phyloP scores from a whole-genome alignment of 1,139 yeast species.

The Scheffersomyces segobiensis region DNA sequence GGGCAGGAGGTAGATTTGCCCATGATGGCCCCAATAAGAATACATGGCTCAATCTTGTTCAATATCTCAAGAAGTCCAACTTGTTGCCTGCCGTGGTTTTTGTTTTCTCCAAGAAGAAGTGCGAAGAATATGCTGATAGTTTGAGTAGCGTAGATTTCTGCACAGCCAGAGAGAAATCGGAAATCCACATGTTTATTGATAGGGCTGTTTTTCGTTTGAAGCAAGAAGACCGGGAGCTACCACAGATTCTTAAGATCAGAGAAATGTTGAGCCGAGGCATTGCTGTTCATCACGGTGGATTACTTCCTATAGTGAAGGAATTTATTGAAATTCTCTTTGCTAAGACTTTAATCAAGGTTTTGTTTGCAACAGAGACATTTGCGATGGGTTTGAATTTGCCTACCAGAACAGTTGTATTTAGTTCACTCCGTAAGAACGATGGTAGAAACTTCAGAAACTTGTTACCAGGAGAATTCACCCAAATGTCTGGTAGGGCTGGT shows the following conservation, averaged over 20 bases:
- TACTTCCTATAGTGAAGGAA: slow-evolving; percentile 92
- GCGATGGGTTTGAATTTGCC: slow-evolving; percentile 98
- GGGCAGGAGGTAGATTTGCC: slow-evolving; percentile 26
- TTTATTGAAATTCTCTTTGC: slow-evolving; percentile 91
- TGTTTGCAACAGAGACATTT: slow-evolving; percentile 97
- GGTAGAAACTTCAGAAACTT: slow-evolving; percentile 80
- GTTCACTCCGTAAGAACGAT: slow-evolving; percentile 84
- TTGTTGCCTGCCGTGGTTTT: slow-evolving; percentile 88
- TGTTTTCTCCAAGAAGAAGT: slow-evolving; percentile 89
- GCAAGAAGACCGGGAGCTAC: slow-evolving; percentile 89
- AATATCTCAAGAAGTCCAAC: slow-evolving; percentile 62
- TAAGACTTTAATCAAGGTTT: slow-evolving; percentile 78
- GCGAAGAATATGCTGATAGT: slow-evolving; percentile 90
- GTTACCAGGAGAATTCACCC: slow-evolving; percentile 95
- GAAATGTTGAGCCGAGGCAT: slow-evolving; percentile 87
- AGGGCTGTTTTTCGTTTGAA: slow-evolving; percentile 84
- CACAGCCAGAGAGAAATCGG: slow-evolving; percentile 80
- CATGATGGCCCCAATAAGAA: slow-evolving; percentile 76
- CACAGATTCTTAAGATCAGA: slow-evolving; percentile 81
- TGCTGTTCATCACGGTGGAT: slow-evolving; percentile 97
- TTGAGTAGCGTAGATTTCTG: slow-evolving; percentile 77
- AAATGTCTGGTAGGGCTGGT: slow-evolving; percentile 99
- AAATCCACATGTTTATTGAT: slow-evolving; percentile 89
- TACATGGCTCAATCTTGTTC: slow-evolving; percentile 79
- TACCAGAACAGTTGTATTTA: slow-evolving; percentile 92